A percentile compares a stretch with the other conserved stretches of the same genome.
phyloP scores from a whole-genome alignment of 2,329 filamentous ascomycete species.

The Westerdykella ornata region DNA sequence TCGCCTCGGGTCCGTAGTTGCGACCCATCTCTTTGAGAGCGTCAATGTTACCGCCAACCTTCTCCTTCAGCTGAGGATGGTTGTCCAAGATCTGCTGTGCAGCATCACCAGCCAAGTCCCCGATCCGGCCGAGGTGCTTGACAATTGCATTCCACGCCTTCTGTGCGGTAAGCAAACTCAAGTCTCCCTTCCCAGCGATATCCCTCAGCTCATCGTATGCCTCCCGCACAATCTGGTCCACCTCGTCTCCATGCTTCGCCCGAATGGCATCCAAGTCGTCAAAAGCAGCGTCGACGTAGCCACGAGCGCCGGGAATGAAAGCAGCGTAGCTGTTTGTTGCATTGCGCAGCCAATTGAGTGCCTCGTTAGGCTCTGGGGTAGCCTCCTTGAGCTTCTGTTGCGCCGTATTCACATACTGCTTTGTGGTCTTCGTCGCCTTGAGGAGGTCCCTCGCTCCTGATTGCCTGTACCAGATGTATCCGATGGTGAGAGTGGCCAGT shows the following conservation, averaged over 20 bases:
- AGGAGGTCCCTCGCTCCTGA: constrained; percentile 47
- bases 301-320: constrained; percentile 64
- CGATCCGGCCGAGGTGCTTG: constrained; percentile 55
- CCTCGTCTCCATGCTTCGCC: constrained; percentile 61
- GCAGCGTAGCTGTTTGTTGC: constrained; percentile 62
- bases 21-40: constrained; percentile 64
- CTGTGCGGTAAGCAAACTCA: constrained; percentile 57
- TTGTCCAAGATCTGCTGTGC: constrained; percentile 61
- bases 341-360: constrained; percentile 58
- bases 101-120: constrained; percentile 56
- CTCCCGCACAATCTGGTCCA: constrained; percentile 60
- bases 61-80: constrained; percentile 66
- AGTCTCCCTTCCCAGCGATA: constrained; percentile 51
- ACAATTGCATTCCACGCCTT: constrained; percentile 58
- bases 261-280: constrained; percentile 63
- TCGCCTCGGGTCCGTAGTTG: constrained; percentile 65
- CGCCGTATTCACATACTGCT: constrained; percentile 55
- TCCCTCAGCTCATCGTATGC: constrained; percentile 62
- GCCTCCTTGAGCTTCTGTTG: constrained; percentile 55
- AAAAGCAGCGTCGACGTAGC: constrained; percentile 63
- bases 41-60: constrained; percentile 61
- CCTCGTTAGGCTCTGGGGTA: constrained; percentile 61
- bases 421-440: constrained; percentile 49
- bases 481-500: constrained; percentile 41
- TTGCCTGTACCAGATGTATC: constrained; percentile 50